A percentile compares a stretch with the other conserved stretches of the same genome.
Conservation (phyloP, 2,329 filamentous ascomycete genomes). For the Fusarium pseudocircinatum region DNA sequence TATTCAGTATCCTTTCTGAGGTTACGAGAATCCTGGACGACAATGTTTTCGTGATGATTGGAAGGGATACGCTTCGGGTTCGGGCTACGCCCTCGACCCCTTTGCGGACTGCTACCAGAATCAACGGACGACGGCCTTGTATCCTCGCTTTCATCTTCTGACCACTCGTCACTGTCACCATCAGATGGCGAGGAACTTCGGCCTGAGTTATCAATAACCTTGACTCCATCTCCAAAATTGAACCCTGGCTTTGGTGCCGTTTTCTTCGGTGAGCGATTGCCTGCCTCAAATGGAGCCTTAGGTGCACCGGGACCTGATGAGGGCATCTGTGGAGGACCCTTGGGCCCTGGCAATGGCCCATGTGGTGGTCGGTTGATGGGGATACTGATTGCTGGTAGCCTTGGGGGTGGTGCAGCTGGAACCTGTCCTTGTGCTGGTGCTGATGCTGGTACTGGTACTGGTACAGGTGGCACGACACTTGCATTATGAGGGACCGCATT, state of each 20-base stretch:
- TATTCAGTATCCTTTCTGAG: background rate
- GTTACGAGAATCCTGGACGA: conserved; percentile 8
- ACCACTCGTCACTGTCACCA: background rate
- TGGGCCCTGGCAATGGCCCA: background rate
- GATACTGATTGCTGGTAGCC: conserved; percentile 3
- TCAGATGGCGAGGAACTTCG: conserved; percentile 22
- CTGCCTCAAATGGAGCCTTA: background rate
- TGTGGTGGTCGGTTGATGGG: conserved; percentile 5
- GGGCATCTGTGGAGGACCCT: background rate
- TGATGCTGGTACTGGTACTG: background rate
- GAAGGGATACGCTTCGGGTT: conserved; percentile 1
- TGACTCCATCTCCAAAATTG: background rate
- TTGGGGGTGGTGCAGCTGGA: background rate
- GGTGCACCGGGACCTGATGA: background rate
- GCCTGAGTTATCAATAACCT: conserved; percentile 8
- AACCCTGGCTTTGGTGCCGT: background rate
- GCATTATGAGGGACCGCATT: background rate
- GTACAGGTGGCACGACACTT: background rate
- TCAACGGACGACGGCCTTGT: conserved; percentile 28
- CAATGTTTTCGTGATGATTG: conserved; percentile 3
- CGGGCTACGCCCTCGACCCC: conserved; percentile 15
- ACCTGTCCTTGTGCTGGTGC: background rate
- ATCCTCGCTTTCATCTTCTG: conserved; percentile 23
- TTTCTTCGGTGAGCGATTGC: background rate
- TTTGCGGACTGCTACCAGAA: conserved; percentile 9